Evolutionary conservation across 2,329 filamentous ascomycete genomes (phyloP), one percentile per base, ranked within the genome.

Genomic region (Aspergillus viridinutans): DNA sequence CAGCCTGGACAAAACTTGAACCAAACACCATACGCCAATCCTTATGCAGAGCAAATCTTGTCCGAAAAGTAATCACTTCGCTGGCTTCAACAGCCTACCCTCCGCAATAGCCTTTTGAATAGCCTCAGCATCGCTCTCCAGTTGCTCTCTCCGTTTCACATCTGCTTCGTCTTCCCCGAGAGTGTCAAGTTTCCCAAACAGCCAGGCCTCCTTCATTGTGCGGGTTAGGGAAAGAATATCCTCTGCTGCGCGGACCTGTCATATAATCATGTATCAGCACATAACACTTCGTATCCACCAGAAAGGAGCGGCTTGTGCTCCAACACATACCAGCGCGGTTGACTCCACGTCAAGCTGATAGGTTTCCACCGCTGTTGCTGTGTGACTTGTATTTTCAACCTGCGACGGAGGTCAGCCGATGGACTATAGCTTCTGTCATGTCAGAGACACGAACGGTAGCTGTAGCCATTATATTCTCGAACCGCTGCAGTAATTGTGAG

Each of bases 191-290:
- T 83, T 83, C 3, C 86, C 86, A 64, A 87, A 87, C 5, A 88
- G 75, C 86, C 86, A 88, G 23, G 84, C 77, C 67, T 88, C 85
- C 67, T 88, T 87, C 72, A 89, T 76, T 26, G 81, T 79, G 23
- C 85, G 80, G 26, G 83, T 85, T 14, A 88, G 69, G 12, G 80
- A 79, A 57, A 86, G 78, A 10, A 87, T 76, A 54, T 87, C 85
- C 72, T 89, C 85, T 14, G 82, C 81, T 1, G 83, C 80, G 56
- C 83, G 81, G 60, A 87, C 81, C 84, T 83, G 32, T 35, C 28
- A 4, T 35, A 35, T 35, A 35, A 12, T 35, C 32, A 12, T 12
- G 32, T 35, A 17, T 35, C 12, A 35, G 32, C 32, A 35, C 2
- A 35, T 14, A 35, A 17, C 4, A 3, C 32, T 6, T 35, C 32